Evolutionary conservation across 2,329 filamentous ascomycete species (phyloP).

Genomic region (Fusarium sp.): DNA sequence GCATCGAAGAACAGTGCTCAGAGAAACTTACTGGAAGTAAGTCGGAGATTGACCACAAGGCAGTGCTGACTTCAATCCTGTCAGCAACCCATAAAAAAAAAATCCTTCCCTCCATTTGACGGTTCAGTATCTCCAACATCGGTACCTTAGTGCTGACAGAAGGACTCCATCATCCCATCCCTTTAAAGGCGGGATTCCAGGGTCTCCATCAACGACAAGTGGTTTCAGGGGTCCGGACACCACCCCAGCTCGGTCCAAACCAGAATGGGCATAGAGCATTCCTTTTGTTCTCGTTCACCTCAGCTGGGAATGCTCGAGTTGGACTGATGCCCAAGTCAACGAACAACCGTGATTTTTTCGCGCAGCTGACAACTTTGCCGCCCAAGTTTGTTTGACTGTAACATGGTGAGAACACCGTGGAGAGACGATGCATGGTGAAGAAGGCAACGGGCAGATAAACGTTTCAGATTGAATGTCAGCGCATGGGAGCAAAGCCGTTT

Average conservation of each 20-base stretch:
- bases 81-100: slow-evolving; percentile 1
- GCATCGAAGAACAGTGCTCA: neutral
- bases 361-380: neutral
- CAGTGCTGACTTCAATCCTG: neutral
- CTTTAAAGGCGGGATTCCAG: slow-evolving; percentile 24
- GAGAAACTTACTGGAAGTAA: neutral
- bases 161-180: slow-evolving; percentile 8
- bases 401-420: neutral
- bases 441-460: slow-evolving; percentile 1
- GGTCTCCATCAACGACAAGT: slow-evolving; percentile 20
- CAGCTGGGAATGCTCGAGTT: slow-evolving; percentile 28
- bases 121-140: slow-evolving; percentile 13
- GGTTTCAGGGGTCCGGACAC: slow-evolving; percentile 24
- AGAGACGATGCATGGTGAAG: neutral
- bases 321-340: slow-evolving; percentile 10
- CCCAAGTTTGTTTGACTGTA: neutral
- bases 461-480: slow-evolving; percentile 23
- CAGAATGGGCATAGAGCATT: slow-evolving; percentile 19
- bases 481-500: slow-evolving; percentile 7
- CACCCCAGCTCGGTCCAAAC: slow-evolving; percentile 21
- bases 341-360: neutral
- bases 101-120: neutral
- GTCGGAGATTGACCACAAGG: neutral
- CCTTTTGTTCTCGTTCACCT: slow-evolving; percentile 6
- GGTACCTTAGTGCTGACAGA: slow-evolving; percentile 27